Evolutionary conservation across 73 alveolate species (phyloP).

Genomic region (Blepharisma stoltei): DNA sequence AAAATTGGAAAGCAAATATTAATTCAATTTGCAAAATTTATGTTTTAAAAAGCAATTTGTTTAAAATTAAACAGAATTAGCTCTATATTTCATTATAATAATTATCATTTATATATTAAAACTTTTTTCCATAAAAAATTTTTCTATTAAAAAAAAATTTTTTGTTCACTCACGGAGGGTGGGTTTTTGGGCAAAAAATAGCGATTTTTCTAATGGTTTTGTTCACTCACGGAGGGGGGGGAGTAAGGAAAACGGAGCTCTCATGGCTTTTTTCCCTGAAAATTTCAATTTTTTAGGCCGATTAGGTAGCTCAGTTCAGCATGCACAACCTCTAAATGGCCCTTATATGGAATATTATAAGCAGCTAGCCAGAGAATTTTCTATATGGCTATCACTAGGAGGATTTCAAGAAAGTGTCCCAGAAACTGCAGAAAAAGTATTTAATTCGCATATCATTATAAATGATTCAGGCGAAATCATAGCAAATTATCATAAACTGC

Average conservation of each 20-base stretch:
- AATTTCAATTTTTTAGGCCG: conserved; percentile 53
- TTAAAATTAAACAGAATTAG: no score
- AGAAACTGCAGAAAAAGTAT: conserved; percentile 37
- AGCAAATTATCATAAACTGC: conserved; percentile 65
- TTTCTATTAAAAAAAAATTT: no score
- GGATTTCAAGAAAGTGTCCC: conserved; percentile 63
- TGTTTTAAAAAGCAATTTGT: no score
- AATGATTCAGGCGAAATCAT: conserved; percentile 68
- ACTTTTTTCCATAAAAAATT: no score
- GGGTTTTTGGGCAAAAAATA: no score
- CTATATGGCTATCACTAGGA: conserved; percentile 77
- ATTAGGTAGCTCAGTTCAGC: conserved; percentile 49
- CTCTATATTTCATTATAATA: no score
- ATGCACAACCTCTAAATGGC: conserved; percentile 63
- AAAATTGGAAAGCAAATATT: no score
- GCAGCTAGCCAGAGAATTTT: conserved; percentile 54
- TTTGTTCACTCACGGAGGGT: no score
- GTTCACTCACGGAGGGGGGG: no score
- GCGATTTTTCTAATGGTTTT: no score
- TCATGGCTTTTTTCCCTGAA: conserved; percentile 63
- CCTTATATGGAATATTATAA: conserved; percentile 51
- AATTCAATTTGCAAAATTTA: no score
- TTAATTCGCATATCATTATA: conserved; percentile 66
- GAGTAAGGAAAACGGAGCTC: conserved; percentile 53
- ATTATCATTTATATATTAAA: no score